phyloP scores from a whole-genome alignment of 352 stramenopile genomes.

The Detonula confervacea region DNA sequence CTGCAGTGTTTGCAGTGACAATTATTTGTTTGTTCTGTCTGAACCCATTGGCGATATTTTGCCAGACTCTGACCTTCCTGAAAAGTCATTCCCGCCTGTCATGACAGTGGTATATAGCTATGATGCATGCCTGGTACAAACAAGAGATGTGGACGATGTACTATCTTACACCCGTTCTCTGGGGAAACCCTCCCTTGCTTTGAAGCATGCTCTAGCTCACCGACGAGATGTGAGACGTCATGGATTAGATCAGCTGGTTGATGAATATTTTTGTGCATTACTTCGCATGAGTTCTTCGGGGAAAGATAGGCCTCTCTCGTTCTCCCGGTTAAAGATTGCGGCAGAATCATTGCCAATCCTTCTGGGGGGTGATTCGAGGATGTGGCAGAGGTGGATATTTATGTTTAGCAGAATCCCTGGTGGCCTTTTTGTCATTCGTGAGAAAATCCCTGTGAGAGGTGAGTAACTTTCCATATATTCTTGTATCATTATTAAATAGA shows the following conservation, averaged over 20 bases:
- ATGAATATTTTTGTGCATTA: slow-evolving; percentile 71
- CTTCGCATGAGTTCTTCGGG: slow-evolving; percentile 47
- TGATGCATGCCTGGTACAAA: slow-evolving; percentile 63
- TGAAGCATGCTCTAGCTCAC: slow-evolving; percentile 64
- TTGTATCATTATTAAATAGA: no score
- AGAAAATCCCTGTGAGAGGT: slow-evolving; percentile 77
- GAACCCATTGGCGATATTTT: slow-evolving; percentile 47
- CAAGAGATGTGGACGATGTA: slow-evolving; percentile 74
- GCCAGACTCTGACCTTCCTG: slow-evolving; percentile 4
- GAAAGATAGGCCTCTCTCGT: slow-evolving; percentile 51
- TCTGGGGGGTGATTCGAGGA: slow-evolving; percentile 64
- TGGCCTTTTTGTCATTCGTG: slow-evolving; percentile 69
- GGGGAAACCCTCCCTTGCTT: slow-evolving; percentile 59
- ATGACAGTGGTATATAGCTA: slow-evolving; percentile 64
- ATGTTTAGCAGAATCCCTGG: slow-evolving; percentile 72
- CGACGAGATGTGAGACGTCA: slow-evolving; percentile 59
- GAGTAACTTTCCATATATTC: slow-evolving; percentile 19
- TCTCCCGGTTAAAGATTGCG: slow-evolving; percentile 73
- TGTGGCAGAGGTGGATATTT: slow-evolving; percentile 77
- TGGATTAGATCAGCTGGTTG: slow-evolving; percentile 62
- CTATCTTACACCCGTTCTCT: slow-evolving; percentile 65
- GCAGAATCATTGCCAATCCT: slow-evolving; percentile 69
- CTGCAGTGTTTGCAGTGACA: slow-evolving; percentile 65
- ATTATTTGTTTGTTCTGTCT: slow-evolving; percentile 74
- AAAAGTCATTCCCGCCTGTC: slow-evolving; percentile 47